phyloP scores from a whole-genome alignment of 225 moss, liverwort and hornwort species.

The Thuidium tamariscinum region DNA sequence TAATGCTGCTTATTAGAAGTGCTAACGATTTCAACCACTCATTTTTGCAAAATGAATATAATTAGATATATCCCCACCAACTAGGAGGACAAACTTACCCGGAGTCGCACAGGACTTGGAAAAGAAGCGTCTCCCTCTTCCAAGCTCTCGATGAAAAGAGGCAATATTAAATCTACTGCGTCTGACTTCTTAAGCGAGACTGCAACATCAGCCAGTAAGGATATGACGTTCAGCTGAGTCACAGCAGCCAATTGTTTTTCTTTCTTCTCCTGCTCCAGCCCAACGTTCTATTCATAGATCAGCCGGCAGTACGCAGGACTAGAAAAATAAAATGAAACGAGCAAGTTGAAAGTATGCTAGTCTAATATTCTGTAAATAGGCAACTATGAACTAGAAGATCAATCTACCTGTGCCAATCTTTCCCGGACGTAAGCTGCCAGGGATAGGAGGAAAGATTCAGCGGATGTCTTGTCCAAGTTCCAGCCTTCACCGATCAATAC shows the following conservation, averaged over 20 bases:
- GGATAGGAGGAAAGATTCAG: slow-evolving; percentile 65
- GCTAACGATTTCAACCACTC: background rate
- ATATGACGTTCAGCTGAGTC: slow-evolving; percentile 66
- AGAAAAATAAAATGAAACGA: background rate
- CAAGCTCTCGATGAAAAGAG: slow-evolving; percentile 70
- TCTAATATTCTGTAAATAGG: background rate
- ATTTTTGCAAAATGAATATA: background rate
- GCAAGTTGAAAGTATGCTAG: background rate
- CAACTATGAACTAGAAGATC: background rate
- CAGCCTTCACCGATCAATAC: slow-evolving; percentile 51
- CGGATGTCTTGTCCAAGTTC: slow-evolving; percentile 53
- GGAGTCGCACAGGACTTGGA: slow-evolving; percentile 46
- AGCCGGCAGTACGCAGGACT: background rate
- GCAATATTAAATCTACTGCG: slow-evolving; percentile 63
- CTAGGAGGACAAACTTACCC: slow-evolving; percentile 18
- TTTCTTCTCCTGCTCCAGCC: slow-evolving; percentile 54
- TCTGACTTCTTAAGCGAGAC: slow-evolving; percentile 50
- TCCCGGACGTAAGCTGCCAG: slow-evolving; percentile 63
- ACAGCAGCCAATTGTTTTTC: slow-evolving; percentile 46
- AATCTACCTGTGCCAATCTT: slow-evolving; percentile 44
- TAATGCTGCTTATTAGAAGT: background rate
- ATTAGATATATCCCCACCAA: background rate
- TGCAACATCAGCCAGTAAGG: slow-evolving; percentile 59
- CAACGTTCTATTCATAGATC: background rate
- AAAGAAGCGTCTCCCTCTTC: slow-evolving; percentile 62